Conservation (phyloP, 164 flowering plant genomes). For the Cinnamomum micranthum region DNA sequence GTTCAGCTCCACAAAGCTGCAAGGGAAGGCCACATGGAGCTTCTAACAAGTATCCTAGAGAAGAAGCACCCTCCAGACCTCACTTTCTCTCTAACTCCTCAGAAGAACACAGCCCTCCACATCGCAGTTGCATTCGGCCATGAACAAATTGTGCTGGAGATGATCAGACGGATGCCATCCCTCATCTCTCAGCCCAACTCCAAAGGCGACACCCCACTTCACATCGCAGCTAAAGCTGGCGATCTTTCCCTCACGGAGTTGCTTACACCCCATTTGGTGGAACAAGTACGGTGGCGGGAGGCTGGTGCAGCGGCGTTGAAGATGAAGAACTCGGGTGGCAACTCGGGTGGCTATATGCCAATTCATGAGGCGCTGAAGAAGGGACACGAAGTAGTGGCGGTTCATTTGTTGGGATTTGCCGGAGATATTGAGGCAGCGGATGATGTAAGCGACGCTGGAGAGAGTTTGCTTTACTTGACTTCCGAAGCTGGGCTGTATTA, state of each 20-base stretch:
- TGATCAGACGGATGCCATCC: not conserved
- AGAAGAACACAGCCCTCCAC: slow-evolving; percentile 8
- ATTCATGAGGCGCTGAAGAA: slow-evolving; percentile 19
- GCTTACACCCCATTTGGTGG: not conserved
- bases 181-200: not conserved
- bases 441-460: too few species aligned
- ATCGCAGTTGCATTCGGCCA: not conserved
- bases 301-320: not conserved
- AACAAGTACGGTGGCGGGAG: too few species aligned
- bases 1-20: not conserved
- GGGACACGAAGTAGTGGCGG: not conserved
- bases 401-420: fast-evolving
- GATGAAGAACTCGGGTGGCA: not conserved
- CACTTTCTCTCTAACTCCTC: not conserved
- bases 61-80: not conserved
- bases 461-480: too few species aligned
- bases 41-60: not conserved
- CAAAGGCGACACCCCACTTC: slow-evolving; percentile 11
- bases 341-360: slow-evolving; percentile 5
- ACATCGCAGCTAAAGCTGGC: slow-evolving; percentile 2
- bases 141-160: not conserved
- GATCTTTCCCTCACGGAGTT: not conserved
- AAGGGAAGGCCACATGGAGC: not conserved
- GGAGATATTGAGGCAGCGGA: too few species aligned
- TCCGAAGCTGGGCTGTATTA: too few species aligned